These are phyloP conservation scores for Diaporthe humulicola DNA, from an alignment of 2,329 filamentous ascomycete species.

Conservation along the genomic window DNA sequence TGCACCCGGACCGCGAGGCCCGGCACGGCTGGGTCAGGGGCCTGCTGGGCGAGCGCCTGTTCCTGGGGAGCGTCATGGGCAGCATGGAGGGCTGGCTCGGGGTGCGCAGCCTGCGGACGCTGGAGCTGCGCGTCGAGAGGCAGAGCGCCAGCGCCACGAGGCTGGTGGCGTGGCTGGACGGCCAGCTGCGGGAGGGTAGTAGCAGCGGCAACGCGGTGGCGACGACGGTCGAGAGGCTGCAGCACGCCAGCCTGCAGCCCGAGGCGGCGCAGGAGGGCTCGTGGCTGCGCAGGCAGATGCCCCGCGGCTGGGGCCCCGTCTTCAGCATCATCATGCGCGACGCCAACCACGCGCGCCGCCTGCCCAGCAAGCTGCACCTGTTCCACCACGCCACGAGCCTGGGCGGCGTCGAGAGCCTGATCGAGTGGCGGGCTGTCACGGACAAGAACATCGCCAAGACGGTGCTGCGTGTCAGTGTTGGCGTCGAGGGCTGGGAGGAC, in stretches of 20 bases:
- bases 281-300: slow-evolving; percentile 93
- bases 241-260: slow-evolving; percentile 85
- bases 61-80: slow-evolving; percentile 87
- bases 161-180: slow-evolving; percentile 80
- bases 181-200: slow-evolving; percentile 54
- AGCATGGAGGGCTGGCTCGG: slow-evolving; percentile 94
- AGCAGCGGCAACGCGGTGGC: slow-evolving; percentile 56
- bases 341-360: slow-evolving; percentile 69
- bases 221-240: slow-evolving; percentile 70
- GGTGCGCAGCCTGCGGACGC: slow-evolving; percentile 84
- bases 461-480: slow-evolving; percentile 85
- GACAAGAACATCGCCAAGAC: slow-evolving; percentile 79
- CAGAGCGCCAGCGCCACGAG: slow-evolving; percentile 79
- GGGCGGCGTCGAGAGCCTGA: slow-evolving; percentile 93
- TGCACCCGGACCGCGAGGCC: slow-evolving; percentile 61
- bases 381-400: slow-evolving; percentile 97
- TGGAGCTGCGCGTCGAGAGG: slow-evolving; percentile 84
- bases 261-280: slow-evolving; percentile 68
- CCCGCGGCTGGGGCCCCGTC: slow-evolving; percentile 88
- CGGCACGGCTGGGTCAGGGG: slow-evolving; percentile 67
- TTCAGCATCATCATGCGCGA: slow-evolving; percentile 80
- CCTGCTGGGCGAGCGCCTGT: slow-evolving; percentile 78
- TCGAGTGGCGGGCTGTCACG: slow-evolving; percentile 96
- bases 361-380: slow-evolving; percentile 83
- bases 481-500: slow-evolving; percentile 90